phyloP scores from a whole-genome alignment of 257 asterid species.

The Solanum ossicruentum region DNA sequence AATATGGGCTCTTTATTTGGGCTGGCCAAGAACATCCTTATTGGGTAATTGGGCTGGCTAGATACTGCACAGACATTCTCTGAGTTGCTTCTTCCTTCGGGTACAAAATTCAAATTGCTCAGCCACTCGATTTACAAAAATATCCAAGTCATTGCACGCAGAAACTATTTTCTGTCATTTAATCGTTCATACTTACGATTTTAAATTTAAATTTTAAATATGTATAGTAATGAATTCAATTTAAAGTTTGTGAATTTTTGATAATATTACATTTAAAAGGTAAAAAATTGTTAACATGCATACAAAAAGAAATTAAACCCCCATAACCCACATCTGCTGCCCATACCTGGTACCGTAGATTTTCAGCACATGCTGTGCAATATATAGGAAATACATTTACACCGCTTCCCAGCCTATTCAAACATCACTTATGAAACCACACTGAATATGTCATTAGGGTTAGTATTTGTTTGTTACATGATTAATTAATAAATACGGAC shows the following conservation, averaged over 20 bases:
- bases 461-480: not conserved
- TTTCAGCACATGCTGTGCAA: not conserved
- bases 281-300: not conserved
- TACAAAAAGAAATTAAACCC: not conserved
- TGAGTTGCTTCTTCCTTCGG: not conserved
- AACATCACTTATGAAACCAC: not conserved
- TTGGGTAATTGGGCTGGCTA: not conserved
- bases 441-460: not conserved
- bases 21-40: not conserved
- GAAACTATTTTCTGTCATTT: not conserved
- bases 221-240: too few relatives aligned
- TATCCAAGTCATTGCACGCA: not conserved
- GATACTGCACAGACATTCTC: not conserved
- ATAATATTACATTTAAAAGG: too few relatives aligned
- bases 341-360: not conserved
- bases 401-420: too few relatives aligned
- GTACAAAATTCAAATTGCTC: not conserved
- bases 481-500: not conserved
- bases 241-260: too few relatives aligned
- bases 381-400: not conserved
- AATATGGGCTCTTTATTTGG: not conserved
- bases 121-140: not conserved
- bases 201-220: too few relatives aligned
- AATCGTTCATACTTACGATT: not conserved
- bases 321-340: too few relatives aligned